Evolutionary conservation across 306 rosid genomes (phyloP), one percentile per base, ranked within the genome.

Genomic region (Prunus padus): DNA sequence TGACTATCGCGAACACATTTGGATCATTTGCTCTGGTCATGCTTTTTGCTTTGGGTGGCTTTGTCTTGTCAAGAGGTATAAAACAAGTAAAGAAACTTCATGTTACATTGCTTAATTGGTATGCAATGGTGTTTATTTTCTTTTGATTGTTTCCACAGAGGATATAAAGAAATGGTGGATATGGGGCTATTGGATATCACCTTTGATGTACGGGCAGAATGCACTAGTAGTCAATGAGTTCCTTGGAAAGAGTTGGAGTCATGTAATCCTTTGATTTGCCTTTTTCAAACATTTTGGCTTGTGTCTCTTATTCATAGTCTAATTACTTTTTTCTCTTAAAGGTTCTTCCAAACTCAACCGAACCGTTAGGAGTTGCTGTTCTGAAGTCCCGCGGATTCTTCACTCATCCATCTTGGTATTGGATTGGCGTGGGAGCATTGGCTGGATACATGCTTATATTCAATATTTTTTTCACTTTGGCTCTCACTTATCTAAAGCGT

Each of bases 31-130:
- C 63, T 55, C 52, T 85, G 20, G 28, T 67, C 68, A 63, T 72
- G 56, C 78, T 88, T 77, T 33, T 88, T 60, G 66, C 80, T 40
- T 33, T 83, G 84, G 80, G 87, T 18, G 91, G 91, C 16, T 78
- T 85, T 49, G 66, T 86, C 75, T 40, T 85, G n/a, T 81, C 91
- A 37, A 83, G 75, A 88, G 91, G 91, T 88, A 81, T 51, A 54
- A 55, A 19, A 11, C 44, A 66, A 23, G 3, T 3, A 67, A 25
- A 56, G 13, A 3, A 20, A 46, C 23, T 22, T 30, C 15, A 22
- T 65, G 7, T 52, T 19, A 14, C 5, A 54, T 7, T 37, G 42
- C 33, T 37, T 22, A 4, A 25, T n/a, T 42, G 19, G 18, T 44
- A 16, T 18, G 4, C 20, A 23, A 55, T 40, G 26, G 3, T 56